Evolutionary conservation across 2,329 filamentous ascomycete genomes (phyloP), one percentile per base, ranked within the genome.

Genomic region (Kalmusia sp.): DNA sequence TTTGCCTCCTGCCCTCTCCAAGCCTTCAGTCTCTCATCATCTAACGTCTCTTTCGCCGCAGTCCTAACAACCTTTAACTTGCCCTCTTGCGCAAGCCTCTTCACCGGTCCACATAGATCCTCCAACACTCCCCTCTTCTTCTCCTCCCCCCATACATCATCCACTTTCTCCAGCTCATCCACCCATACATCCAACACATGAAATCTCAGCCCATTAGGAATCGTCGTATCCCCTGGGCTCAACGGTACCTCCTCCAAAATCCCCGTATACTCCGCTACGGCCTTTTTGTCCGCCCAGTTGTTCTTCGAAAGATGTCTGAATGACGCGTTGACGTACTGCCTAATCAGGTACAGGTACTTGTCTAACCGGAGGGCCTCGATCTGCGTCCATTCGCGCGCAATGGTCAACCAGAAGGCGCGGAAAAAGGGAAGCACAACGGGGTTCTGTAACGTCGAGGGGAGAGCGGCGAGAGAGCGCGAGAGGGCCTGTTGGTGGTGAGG

Each of bases 151-250:
- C 74, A 70, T 30, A 84, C 79, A 7, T 57, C 65, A 48, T 87
- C 84, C 28, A 86, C 84, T 68, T 87, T 88, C 74, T 93, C 90
- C 65, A 93, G 75, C 81, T 97, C 93, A 73, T 98, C 95, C 7
- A 96, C 84, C 86, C 90, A 98, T 49, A 98, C 84, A 77, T 99
- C 95, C 58, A 96, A 75, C 12, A 93, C 84, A 76, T 99, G 95
- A 73, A 96, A 87, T 58, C 92, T 80, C 72, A 99, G 71, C 0
- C 95, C 95, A 63, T 95, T 90, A 0, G 93, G 90, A 1, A 96
- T 85, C 65, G 85, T 87, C 46, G 67, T 64, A 62, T 83, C 77
- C 51, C 67, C 73, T 11, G 74, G 56, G 61, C 77, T 80, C 59
- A 84, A 63, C 14, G 80, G 79, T 6, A 70, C 75, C 33, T 76